Evolutionary conservation across 2,329 filamentous ascomycete genomes (phyloP), one percentile per base, ranked within the genome.

Genomic region (Zelopaecilomyces penicillatus): DNA sequence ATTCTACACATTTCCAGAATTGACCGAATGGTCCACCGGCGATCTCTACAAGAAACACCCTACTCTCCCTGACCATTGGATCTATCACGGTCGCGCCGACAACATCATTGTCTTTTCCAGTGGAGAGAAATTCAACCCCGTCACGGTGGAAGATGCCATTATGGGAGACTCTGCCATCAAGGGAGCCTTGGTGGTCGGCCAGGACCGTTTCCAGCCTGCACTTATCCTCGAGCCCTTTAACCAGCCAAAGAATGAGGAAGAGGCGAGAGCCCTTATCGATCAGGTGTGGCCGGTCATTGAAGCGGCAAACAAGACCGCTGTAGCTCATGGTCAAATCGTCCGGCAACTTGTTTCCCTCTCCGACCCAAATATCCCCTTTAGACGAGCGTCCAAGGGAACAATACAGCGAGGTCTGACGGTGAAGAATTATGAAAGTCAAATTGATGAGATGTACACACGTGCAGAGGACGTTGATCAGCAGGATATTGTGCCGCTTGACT

Each of bases 261-360:
- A 52, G 6, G 37, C 32, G 7, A 28, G 50, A 7, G 40, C 51
- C 0, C 50, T 74, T 1, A 52, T 75, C 11, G 67, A 71, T 1
- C 55, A 52, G 1, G 48, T 74, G 3, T 75, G 70, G 71, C 65
- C 69, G 0, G 30, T 57, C 3, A 60, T 75, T 3, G 61, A 66
- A 26, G 49, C 60, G 7, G 67, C 63, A 3, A 74, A 75, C 51
- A 57, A 62, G 33, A 57, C 61, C 32, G 66, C 67, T 0, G 68
- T 70, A 0, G 62, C 69, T 0, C 70, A 75, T 40, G 73, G 69
- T 2, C 70, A 65, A 29, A 68, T 75, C 26, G 58, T 57, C 2
- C 61, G 62, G 2, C 54, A 67, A 7, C 58, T 70, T 30, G 54
- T 74, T 19, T 49, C 52, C 2, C 26, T 75, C 5, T 58, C 69